These are phyloP conservation scores for Orychophragmus violaceus DNA, from an alignment of 345 rosid species.

Conservation along the genomic window DNA sequence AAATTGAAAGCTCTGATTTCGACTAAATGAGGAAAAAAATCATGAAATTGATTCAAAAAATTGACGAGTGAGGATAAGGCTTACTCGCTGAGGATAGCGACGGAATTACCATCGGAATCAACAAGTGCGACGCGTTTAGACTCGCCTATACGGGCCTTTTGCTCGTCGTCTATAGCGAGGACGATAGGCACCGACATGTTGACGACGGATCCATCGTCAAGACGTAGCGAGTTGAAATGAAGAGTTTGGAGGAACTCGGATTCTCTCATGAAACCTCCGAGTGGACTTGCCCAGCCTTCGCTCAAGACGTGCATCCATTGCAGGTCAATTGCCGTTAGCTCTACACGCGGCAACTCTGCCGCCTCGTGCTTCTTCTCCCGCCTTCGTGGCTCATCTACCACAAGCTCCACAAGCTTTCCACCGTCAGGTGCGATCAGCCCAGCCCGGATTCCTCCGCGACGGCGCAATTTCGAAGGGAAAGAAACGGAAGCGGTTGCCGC, in stretches of 20 bases:
- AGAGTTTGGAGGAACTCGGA: conserved; percentile 99
- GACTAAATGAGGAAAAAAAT: too few species aligned
- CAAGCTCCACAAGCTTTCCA: conserved; percentile 67
- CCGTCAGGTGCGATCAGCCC: conserved; percentile 87
- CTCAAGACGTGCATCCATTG: conserved; percentile 97
- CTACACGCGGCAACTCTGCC: conserved; percentile 49
- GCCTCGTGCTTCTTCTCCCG: conserved; percentile 60
- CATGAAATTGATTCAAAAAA: too few species aligned
- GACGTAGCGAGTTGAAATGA: conserved; percentile 96
- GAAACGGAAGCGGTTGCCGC: conserved; percentile 30
- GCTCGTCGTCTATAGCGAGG: conserved; percentile 68
- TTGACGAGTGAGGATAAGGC: conserved; percentile 21
- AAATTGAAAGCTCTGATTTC: not conserved
- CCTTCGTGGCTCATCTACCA: conserved; percentile 50
- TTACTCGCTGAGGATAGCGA: conserved; percentile 86
- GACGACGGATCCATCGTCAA: conserved; percentile 79
- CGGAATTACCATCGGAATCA: conserved; percentile 48
- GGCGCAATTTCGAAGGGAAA: conserved; percentile 17
- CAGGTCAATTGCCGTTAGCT: conserved; percentile 60
- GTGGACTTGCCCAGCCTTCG: conserved; percentile 99
- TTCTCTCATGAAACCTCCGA: conserved; percentile 93
- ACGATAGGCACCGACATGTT: conserved; percentile 99
- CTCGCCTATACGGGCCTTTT: conserved; percentile 64
- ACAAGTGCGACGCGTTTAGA: conserved; percentile 69
- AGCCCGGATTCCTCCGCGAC: conserved; percentile 31